phyloP scores from a whole-genome alignment of 2,329 filamentous ascomycete species.

The Corinectria fuckeliana region DNA sequence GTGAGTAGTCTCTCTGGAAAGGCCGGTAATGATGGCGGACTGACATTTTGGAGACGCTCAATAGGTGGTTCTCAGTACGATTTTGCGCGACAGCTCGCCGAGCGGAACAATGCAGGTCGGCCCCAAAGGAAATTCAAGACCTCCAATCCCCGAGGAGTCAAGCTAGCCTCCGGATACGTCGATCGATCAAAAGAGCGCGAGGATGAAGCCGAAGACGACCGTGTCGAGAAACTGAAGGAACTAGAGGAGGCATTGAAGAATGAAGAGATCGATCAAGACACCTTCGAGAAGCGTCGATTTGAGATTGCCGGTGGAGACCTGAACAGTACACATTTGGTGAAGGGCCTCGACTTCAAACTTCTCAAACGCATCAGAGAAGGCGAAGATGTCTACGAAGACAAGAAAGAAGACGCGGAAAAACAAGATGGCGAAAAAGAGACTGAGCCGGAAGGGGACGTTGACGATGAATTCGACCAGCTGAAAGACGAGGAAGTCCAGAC shows the following conservation, averaged over 20 bases:
- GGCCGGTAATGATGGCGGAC: constrained; percentile 29
- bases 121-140: constrained; percentile 78
- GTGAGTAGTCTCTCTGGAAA: constrained; percentile 55
- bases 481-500: constrained; percentile 62
- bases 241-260: constrained; percentile 83
- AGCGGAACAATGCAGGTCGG: constrained; percentile 64
- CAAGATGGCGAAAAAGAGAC: constrained; percentile 39
- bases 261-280: constrained; percentile 80
- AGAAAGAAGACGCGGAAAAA: constrained; percentile 36
- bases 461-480: constrained; percentile 70
- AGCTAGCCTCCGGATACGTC: constrained; percentile 79
- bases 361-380: constrained; percentile 72
- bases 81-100: constrained; percentile 85
- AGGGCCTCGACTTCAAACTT: constrained; percentile 87
- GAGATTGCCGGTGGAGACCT: constrained; percentile 86
- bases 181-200: constrained; percentile 77
- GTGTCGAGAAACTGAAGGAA: constrained; percentile 72
- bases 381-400: constrained; percentile 67
- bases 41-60: constrained; percentile 61
- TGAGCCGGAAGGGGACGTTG: constrained; percentile 52
- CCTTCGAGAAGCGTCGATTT: constrained; percentile 75
- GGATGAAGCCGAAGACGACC: constrained; percentile 58
- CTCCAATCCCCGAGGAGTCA: constrained; percentile 81
- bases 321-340: constrained; percentile 83
- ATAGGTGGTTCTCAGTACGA: constrained; percentile 64